Conservation (phyloP, 2,329 filamentous ascomycete species). For the Alternaria consortialis region DNA sequence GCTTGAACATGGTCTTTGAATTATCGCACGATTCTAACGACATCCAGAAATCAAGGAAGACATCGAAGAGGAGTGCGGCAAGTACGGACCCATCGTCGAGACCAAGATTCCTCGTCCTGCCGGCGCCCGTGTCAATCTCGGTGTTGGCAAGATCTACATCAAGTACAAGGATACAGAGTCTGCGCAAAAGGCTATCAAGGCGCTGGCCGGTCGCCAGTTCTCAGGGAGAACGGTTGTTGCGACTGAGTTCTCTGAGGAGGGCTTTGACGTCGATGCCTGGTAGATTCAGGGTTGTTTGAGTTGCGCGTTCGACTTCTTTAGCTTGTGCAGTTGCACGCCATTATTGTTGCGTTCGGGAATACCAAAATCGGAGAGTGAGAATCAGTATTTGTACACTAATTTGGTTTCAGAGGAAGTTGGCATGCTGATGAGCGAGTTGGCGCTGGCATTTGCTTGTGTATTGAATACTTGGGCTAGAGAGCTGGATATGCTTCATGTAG, state of each 20-base stretch:
- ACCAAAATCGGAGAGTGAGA: constrained; percentile 11
- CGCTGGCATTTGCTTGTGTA: constrained; percentile 7
- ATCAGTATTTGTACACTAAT: constrained; percentile 18
- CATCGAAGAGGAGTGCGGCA: constrained; percentile 89
- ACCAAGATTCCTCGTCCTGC: constrained; percentile 91
- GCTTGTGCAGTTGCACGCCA: constrained; percentile 12
- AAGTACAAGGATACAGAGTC: constrained; percentile 84
- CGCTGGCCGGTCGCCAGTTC: constrained; percentile 95
- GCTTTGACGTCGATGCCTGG: constrained; percentile 92
- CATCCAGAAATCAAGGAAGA: constrained; percentile 93
- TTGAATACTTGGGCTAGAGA: constrained; percentile 10
- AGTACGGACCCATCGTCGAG: constrained; percentile 86
- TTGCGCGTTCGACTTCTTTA: constrained; percentile 5
- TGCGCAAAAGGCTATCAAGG: constrained; percentile 83
- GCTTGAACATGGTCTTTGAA: constrained; percentile 53
- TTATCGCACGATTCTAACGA: constrained; percentile 11
- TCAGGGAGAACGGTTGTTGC: constrained; percentile 95
- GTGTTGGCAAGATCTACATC: constrained; percentile 97
- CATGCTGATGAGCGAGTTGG: constrained; percentile 3
- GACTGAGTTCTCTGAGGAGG: constrained; percentile 97
- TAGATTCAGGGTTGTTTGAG: constrained; percentile 53
- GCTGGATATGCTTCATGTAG: background rate
- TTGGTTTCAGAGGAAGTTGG: constrained; percentile 10
- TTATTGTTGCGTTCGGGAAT: constrained; percentile 3
- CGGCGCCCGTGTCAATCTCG: constrained; percentile 82